Evolutionary conservation across 202 grass and related monocot species (phyloP).

Genomic region (Zoysia matrella): DNA sequence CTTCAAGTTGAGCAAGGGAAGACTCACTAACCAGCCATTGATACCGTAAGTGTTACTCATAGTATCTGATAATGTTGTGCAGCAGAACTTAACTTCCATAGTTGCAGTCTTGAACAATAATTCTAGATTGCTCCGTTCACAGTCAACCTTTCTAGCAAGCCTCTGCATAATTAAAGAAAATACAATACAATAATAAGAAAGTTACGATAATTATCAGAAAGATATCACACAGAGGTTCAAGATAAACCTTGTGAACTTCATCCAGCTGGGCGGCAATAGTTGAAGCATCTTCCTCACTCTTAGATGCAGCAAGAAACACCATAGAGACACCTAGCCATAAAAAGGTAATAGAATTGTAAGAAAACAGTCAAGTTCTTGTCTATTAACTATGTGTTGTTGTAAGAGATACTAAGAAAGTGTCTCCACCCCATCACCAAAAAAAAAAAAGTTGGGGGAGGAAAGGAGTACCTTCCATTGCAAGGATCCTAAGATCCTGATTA

Average conservation of each 20-base stretch:
- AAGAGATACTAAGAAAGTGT: conserved; percentile 12
- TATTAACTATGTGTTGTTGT: conserved; percentile 5
- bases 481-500: conserved; percentile 64
- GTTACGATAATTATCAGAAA: background rate
- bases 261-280: conserved; percentile 53
- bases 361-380: background rate
- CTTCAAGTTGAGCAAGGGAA: conserved; percentile 90
- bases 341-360: conserved; percentile 22
- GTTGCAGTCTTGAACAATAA: conserved; percentile 47
- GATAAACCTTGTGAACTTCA: conserved; percentile 77
- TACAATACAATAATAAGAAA: conserved; percentile 39
- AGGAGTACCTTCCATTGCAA: conserved; percentile 72
- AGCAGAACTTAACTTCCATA: conserved; percentile 54
- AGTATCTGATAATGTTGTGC: conserved; percentile 60
- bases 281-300: conserved; percentile 57
- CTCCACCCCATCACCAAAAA: background rate
- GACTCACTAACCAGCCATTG: conserved; percentile 61
- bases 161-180: conserved; percentile 61
- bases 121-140: conserved; percentile 58
- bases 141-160: conserved; percentile 59
- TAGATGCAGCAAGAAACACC: conserved; percentile 49
- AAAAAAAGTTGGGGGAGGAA: background rate
- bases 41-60: conserved; percentile 57
- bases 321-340: conserved; percentile 61
- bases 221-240: conserved; percentile 23